Conservation (phyloP, 192 early-diverging fungal genomes). For the Coemansia sp. region DNA sequence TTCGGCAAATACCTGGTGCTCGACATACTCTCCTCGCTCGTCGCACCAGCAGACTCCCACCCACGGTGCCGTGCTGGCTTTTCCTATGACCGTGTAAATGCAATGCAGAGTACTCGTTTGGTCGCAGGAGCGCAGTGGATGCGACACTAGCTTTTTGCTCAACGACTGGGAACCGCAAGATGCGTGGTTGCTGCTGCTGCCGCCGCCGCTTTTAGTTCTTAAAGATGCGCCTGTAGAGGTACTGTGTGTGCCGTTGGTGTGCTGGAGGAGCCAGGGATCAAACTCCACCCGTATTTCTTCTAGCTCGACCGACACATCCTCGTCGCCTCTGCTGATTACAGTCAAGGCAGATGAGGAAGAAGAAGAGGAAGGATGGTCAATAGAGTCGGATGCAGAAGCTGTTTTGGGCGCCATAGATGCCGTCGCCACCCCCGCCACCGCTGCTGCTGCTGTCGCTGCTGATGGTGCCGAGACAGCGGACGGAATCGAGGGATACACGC, state of each 20-base stretch:
- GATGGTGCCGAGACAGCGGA: not conserved
- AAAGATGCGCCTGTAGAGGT: not conserved
- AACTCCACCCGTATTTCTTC: constrained; percentile 32
- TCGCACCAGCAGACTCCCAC: constrained; percentile 50
- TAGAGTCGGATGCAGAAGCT: not conserved
- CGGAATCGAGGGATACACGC: constrained; percentile 6
- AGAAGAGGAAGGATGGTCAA: not conserved
- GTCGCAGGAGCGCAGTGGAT: constrained; percentile 39
- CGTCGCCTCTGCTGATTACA: constrained; percentile 1
- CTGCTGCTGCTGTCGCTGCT: no score
- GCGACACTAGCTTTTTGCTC: constrained; percentile 16
- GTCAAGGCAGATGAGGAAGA: constrained; percentile 1
- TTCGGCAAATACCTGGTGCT: constrained; percentile 35
- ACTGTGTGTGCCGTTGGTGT: not conserved
- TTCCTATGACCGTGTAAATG: constrained; percentile 22
- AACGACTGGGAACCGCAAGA: not conserved
- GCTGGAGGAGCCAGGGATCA: not conserved
- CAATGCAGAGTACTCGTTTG: constrained; percentile 35
- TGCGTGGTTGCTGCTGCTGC: not conserved
- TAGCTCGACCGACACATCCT: constrained; percentile 18
- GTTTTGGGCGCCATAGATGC: not conserved
- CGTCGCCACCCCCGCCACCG: no score
- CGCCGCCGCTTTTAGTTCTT: not conserved
- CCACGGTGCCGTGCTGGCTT: constrained; percentile 10
- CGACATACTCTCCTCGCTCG: constrained; percentile 52